Conservation (phyloP, 2,329 filamentous ascomycete genomes). For the Hypomyces rosellus region DNA sequence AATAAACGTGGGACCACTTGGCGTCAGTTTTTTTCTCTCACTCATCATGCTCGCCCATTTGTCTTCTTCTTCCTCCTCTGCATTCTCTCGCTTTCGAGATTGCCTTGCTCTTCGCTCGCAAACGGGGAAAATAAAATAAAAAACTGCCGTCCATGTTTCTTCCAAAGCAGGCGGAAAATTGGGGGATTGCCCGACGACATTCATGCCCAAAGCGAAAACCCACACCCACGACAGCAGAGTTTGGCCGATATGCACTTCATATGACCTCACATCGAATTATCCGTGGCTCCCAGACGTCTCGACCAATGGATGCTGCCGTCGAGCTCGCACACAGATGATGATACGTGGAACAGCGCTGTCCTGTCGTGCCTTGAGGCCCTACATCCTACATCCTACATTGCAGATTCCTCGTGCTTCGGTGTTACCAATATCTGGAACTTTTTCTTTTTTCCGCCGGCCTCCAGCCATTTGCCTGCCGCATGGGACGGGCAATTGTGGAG, state of each 20-base stretch:
- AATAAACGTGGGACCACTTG: background rate
- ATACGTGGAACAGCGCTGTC: conserved; percentile 13
- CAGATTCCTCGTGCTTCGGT: background rate
- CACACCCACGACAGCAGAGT: conserved; percentile 4
- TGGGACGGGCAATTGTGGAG: conserved; percentile 7
- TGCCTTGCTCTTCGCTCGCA: background rate
- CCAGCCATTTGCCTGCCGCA: background rate
- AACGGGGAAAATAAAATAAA: background rate
- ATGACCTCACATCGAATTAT: conserved; percentile 12
- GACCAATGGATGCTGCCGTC: conserved; percentile 9
- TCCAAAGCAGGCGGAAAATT: background rate
- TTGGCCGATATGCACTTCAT: conserved; percentile 11
- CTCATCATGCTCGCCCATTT: background rate
- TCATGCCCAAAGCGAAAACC: conserved; percentile 8
- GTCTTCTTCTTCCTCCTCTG: background rate
- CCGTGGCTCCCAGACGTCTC: conserved; percentile 4
- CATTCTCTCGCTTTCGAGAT: background rate
- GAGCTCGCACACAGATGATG: conserved; percentile 8
- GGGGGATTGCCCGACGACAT: conserved; percentile 8
- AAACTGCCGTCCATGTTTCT: background rate
- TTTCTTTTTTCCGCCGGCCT: background rate
- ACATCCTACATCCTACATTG: conserved; percentile 1
- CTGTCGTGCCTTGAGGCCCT: conserved; percentile 10
- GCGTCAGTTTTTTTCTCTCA: too few species aligned
- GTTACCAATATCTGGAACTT: background rate